Evolutionary conservation across 2,329 filamentous ascomycete genomes (phyloP).

Genomic region (Aureobasidium sp.): DNA sequence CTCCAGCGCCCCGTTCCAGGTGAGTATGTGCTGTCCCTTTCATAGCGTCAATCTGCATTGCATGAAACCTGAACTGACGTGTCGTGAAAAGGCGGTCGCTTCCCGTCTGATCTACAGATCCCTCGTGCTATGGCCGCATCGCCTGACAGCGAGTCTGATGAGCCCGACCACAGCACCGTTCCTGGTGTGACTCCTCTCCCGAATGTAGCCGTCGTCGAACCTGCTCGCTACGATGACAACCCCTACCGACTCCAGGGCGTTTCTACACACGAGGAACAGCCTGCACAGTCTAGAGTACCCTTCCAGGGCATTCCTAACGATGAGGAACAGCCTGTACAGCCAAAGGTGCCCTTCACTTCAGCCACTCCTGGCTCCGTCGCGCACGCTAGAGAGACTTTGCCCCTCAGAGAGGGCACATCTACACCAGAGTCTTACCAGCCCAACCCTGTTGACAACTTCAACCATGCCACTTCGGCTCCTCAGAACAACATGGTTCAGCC

Average conservation of each 20-base stretch:
- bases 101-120: conserved; percentile 88
- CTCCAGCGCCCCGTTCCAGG: conserved; percentile 75
- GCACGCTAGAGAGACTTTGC: neutral
- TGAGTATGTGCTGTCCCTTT: conserved; percentile 43
- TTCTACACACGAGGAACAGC: conserved; percentile 11
- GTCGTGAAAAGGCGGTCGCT: conserved; percentile 53
- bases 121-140: conserved; percentile 53
- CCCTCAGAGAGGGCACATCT: neutral
- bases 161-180: conserved; percentile 52
- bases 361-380: conserved; percentile 1
- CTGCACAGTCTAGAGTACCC: neutral
- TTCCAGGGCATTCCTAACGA: conserved; percentile 16
- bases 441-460: conserved; percentile 10
- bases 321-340: neutral
- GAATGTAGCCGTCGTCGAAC: conserved; percentile 15
- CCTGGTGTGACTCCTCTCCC: conserved; percentile 39
- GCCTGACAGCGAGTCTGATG: conserved; percentile 70
- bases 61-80: neutral
- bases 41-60: conserved; percentile 18
- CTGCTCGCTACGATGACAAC: conserved; percentile 18
- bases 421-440: conserved; percentile 8
- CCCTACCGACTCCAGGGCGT: conserved; percentile 17
- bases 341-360: neutral
- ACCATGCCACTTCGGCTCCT: conserved; percentile 16
- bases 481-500: conserved; percentile 7